A percentile compares a stretch with the other conserved stretches of the same genome.
phyloP scores from a whole-genome alignment of 2,329 filamentous ascomycete genomes.

The Cladosporium velox region DNA sequence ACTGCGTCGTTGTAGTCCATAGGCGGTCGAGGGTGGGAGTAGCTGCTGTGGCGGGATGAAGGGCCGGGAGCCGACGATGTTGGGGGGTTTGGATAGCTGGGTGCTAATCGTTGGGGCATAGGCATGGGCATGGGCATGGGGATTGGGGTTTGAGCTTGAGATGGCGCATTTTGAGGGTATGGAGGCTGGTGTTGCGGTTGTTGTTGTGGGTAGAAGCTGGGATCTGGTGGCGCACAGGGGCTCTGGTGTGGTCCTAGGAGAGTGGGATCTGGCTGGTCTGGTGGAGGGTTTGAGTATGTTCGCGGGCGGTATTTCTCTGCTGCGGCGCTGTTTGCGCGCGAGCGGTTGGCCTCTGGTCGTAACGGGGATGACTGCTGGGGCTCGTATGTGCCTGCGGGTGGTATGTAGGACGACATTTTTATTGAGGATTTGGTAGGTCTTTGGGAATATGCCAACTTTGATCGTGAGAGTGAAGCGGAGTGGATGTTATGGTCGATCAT shows the following conservation, averaged over 20 bases:
- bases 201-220: background rate
- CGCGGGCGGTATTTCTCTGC: constrained; percentile 16
- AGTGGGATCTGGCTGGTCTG: constrained; percentile 8
- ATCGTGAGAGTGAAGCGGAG: background rate
- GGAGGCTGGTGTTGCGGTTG: background rate
- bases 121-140: constrained; percentile 3
- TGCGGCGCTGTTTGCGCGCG: constrained; percentile 14
- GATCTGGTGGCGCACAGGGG: constrained; percentile 8
- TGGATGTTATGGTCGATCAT: background rate
- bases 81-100: constrained; percentile 7
- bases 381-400: constrained; percentile 1
- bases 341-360: constrained; percentile 8
- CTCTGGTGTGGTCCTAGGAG: constrained; percentile 15
- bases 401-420: constrained; percentile 3
- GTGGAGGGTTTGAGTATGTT: constrained; percentile 16
- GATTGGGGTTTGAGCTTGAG: background rate
- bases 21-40: constrained; percentile 5
- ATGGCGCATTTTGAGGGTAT: background rate
- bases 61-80: background rate
- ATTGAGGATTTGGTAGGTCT: background rate
- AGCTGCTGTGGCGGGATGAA: constrained; percentile 13
- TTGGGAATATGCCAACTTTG: background rate
- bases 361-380: background rate
- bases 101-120: background rate
- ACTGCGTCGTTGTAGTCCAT: constrained; percentile 1